Base-by-base conservation (phyloP, 1,284 basidiomycete genomes). In the Uromyces viciae-fabae region DNA sequence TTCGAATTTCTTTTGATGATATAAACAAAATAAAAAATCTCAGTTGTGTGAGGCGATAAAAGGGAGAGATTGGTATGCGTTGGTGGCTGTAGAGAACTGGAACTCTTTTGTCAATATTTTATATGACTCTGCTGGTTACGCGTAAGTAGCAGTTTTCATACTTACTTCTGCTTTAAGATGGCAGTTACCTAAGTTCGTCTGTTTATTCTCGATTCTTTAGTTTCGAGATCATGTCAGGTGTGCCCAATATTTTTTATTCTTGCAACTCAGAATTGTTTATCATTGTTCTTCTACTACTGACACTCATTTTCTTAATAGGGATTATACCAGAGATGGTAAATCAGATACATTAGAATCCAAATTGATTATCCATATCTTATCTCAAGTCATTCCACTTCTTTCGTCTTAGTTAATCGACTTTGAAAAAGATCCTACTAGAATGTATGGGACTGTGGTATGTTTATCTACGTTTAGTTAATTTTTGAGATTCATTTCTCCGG, bases 31-130 rank as follows among this genome's bases (percentile, higher is more conserved):
- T n/a, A 36, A 7, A 36, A n/a, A n/a, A n/a, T n/a, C n/a, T n/a
- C 62, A 81, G 79, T 25, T 81, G 2, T 81, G 79, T 33, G 79
- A 75, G 46, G 43, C 79, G 2, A 72, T 75, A 22, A 54, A 66
- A 56, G 79, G 79, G 19, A 40, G 52, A 36, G 79, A 81, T 56
- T 81, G 79, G 79, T 81, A 81, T 49, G 79, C 79, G 22, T 40
- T 81, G 7, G 79, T 81, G 25, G 79, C 79, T 8, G 79, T 28
- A 14, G 60, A 81, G 46, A 81, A 81, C n/a, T 81, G 79, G 79
- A 81, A 81, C 25, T 62, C 79, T 19, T 81, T 81, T 64, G 71
- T 81, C 11, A 81, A 81, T 25, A 68, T 11, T 52, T 25, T 81
- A 28, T 81, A 81, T 36, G 72, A 81, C 52, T 66, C 79, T 33